These are phyloP conservation scores for Leucosporidium yakuticum DNA, from an alignment of 768 basidiomycete genomes.

Conservation along the genomic window DNA sequence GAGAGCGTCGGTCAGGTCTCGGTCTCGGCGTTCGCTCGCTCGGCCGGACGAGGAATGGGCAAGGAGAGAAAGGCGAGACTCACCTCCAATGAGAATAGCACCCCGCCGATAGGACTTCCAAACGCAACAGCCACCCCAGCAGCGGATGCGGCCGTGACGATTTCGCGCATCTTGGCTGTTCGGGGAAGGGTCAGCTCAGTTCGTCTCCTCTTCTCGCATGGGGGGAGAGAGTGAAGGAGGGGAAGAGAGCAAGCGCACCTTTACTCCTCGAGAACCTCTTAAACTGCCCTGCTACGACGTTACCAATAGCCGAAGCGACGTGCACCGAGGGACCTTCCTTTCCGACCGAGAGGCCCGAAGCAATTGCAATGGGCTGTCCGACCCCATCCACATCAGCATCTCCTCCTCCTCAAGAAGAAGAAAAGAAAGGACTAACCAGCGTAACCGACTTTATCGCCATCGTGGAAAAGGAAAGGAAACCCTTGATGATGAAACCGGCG, in stretches of 20 bases:
- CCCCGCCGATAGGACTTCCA: constrained; percentile 95
- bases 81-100: constrained; percentile 94
- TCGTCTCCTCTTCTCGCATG: constrained; percentile 35
- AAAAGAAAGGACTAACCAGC: constrained; percentile 51
- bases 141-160: constrained; percentile 89
- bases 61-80: constrained; percentile 19
- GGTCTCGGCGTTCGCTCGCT: too few species aligned
- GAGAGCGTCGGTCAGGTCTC: too few species aligned
- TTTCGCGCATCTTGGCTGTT: constrained; percentile 66
- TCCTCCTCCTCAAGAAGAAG: background rate
- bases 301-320: constrained; percentile 89
- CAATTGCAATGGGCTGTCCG: constrained; percentile 83
- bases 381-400: background rate
- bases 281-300: constrained; percentile 79
- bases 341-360: constrained; percentile 91
- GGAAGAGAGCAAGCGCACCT: constrained; percentile 51
- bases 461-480: constrained; percentile 82
- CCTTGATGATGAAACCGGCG: constrained; percentile 94
- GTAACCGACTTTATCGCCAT: constrained; percentile 91
- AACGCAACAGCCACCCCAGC: constrained; percentile 98
- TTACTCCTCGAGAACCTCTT: constrained; percentile 76
- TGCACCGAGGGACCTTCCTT: constrained; percentile 99
- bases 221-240: constrained; percentile 3
- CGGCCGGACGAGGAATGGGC: too few species aligned
- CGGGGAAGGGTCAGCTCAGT: constrained; percentile 45